Base-by-base conservation (phyloP, 805 yeast genomes). In the Candida insectorum region DNA sequence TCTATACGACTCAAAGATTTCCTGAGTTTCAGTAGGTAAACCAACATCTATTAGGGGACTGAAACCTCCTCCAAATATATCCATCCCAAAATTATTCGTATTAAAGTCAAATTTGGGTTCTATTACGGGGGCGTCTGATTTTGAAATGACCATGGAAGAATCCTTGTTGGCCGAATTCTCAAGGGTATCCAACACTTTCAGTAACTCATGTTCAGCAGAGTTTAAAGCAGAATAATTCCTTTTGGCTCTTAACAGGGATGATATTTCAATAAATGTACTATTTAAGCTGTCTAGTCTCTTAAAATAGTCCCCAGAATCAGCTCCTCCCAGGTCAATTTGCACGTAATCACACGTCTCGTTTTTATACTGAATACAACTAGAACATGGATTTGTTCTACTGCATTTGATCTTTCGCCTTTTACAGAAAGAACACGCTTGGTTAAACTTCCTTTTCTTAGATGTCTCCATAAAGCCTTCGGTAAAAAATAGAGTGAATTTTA, bases 391-490 rank as follows among this genome's bases (percentile, higher is more conserved):
- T 9, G 54, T 56, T 19, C 57, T 47, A 41, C 63, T 65, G 47
- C 71, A 64, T 30, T 53, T 60, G 28, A 62, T 62, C 38, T 64
- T 64, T 20, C 69, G 41, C 28, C 45, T 45, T 37, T 56, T 56
- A 44, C 71, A 64, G 33, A 56, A 60, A 26, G 47, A 49, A 41
- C 71, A 64, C 30, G 56, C 64, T 17, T 54, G 48, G 8, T 58
- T 48, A 8, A 20, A 8, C 23, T 11, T 20, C 11, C 10, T 11
- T 11, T 20, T 20, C 23, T 11, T 8, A 8, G 23, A 20, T 8
- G 23, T 8, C 23, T 8, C 11, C 23, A 20, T 20, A 20, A n/a
- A n/a, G n/a, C n/a, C n/a, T n/a, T n/a, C n/a, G n/a, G n/a, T n/a
- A n/a, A n/a, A n/a, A n/a, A n/a, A n/a, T n/a, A n/a, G n/a, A n/a